These are phyloP conservation scores for Globisporangium parvum DNA, from an alignment of 352 stramenopile genomes.

Conservation along the genomic window DNA sequence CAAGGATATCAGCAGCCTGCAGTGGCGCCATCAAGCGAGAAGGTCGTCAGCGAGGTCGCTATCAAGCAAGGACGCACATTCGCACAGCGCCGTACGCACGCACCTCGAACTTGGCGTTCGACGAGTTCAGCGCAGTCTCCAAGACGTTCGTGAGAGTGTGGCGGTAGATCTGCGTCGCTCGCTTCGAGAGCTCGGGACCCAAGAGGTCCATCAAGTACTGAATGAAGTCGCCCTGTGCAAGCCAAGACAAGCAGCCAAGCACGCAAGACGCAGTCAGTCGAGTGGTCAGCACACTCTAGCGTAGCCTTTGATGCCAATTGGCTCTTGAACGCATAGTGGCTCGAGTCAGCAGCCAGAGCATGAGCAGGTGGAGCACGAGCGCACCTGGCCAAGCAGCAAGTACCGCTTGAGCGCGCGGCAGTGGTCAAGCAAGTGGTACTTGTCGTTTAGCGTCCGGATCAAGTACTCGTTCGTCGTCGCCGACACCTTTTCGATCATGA, in stretches of 20 bases:
- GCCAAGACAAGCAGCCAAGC: constrained; percentile 7
- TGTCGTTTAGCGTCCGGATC: constrained; percentile 89
- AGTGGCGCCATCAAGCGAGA: not conserved
- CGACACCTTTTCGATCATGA: constrained; percentile 76
- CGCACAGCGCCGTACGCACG: constrained; percentile 10
- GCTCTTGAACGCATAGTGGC: not conserved
- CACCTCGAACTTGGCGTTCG: constrained; percentile 94
- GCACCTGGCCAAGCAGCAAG: constrained; percentile 94
- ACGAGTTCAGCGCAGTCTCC: constrained; percentile 91
- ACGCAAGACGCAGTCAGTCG: too few relatives aligned
- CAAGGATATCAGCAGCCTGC: constrained; percentile 88
- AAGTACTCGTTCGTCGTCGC: constrained; percentile 85
- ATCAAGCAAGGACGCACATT: not conserved
- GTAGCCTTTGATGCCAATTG: not conserved
- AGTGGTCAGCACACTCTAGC: not conserved
- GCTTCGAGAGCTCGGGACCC: constrained; percentile 87
- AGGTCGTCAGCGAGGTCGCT: not conserved
- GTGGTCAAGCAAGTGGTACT: constrained; percentile 93
- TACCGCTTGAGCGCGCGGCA: constrained; percentile 96
- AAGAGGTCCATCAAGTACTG: constrained; percentile 94
- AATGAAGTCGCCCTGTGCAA: constrained; percentile 92
- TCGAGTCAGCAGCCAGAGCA: not conserved
- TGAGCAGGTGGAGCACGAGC: not conserved
- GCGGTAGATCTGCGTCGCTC: constrained; percentile 89
- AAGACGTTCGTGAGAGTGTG: constrained; percentile 94